Evolutionary conservation across 1,284 basidiomycete genomes (phyloP), one percentile per base, ranked within the genome.

Genomic region (Microbotryum scabiosae): DNA sequence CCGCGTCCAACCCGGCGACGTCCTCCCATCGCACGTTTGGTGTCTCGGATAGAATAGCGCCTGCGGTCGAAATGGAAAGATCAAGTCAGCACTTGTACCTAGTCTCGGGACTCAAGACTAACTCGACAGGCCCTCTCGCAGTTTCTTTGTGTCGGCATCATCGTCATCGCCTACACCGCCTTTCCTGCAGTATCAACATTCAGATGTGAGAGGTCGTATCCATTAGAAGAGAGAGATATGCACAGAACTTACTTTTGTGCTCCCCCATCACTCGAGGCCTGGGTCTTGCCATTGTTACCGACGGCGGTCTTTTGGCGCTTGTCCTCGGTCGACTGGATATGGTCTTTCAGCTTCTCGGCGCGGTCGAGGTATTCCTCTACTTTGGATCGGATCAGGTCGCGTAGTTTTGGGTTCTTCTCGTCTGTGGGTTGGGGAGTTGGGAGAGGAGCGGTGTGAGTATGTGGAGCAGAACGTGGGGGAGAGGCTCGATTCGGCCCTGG

Each of bases 21-120:
- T 98, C 94, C 73, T 97, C 92, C 94, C 94, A 98, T 71, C 85
- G 86, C 26, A 98, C 88, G 74, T 98, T 92, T 20, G 94, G 94
- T 67, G 86, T 96, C 78, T 98, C 96, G 14, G 87, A 82, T 20
- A 98, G 75, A 69, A 98, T 97, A 12, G 93, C 92, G 49, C 84
- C 77, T 78, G 65, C n/a, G 36, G 36, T 41, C 36, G 16, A 41
- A 3, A 41, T 9, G n/a, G 21, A 20, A 26, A 6, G 16, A 3
- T 23, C 6, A n/a, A 23, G 23, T 50, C 14, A 47, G 49, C 18
- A 18, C 4, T 6, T n/a, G n/a, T n/a, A n/a, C n/a, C n/a, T n/a
- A 51, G 43, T 20, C 28, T 47, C 18, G 16, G 16, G 4, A 16
- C 3, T 20, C 14, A 6, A 41, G 14, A 73, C 77, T 56, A 53